phyloP scores from a whole-genome alignment of 176 grass and related monocot species.

The Melocanna baccifera region DNA sequence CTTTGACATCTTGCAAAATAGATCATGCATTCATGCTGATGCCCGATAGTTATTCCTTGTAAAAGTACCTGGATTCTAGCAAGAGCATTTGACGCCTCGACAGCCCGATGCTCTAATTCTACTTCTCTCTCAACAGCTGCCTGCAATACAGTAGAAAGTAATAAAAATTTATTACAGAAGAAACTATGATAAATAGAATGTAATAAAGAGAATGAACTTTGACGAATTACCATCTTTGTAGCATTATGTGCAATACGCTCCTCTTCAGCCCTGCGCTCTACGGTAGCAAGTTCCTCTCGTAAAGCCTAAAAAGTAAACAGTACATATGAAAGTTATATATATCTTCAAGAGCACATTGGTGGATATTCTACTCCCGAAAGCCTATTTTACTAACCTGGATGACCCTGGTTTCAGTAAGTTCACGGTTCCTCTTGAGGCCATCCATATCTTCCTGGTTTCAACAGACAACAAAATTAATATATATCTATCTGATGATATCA shows the following conservation, averaged over 20 bases:
- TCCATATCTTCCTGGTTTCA: conserved; percentile 93
- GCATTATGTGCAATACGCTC: conserved; percentile 95
- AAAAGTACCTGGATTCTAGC: conserved; percentile 98
- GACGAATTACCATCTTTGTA: conserved; percentile 80
- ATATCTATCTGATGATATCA: background rate
- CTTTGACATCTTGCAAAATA: conserved; percentile 4
- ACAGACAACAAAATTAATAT: conserved; percentile 26
- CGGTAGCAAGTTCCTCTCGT: conserved; percentile 83
- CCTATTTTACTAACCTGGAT: conserved; percentile 71
- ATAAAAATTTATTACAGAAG: conserved; percentile 16
- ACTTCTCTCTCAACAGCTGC: conserved; percentile 98
- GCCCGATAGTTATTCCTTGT: conserved; percentile 36
- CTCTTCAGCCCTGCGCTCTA: conserved; percentile 89
- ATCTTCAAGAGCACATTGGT: conserved; percentile 23
- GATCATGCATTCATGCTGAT: conserved; percentile 25
- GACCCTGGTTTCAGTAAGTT: conserved; percentile 96
- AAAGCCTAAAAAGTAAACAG: conserved; percentile 62
- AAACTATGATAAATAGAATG: conserved; percentile 18
- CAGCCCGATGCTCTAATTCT: conserved; percentile 95
- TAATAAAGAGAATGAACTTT: background rate
- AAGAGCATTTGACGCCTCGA: conserved; percentile 97
- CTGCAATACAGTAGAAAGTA: conserved; percentile 49
- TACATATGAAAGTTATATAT: conserved; percentile 30
- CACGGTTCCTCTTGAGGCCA: conserved; percentile 66
- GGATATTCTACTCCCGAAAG: background rate